Percentiles rank a stretch among this genome's conserved stretches.
These are phyloP conservation scores for Eragrostis curvula DNA, from an alignment of 176 grass and related monocot genomes.

Conservation along the genomic window DNA sequence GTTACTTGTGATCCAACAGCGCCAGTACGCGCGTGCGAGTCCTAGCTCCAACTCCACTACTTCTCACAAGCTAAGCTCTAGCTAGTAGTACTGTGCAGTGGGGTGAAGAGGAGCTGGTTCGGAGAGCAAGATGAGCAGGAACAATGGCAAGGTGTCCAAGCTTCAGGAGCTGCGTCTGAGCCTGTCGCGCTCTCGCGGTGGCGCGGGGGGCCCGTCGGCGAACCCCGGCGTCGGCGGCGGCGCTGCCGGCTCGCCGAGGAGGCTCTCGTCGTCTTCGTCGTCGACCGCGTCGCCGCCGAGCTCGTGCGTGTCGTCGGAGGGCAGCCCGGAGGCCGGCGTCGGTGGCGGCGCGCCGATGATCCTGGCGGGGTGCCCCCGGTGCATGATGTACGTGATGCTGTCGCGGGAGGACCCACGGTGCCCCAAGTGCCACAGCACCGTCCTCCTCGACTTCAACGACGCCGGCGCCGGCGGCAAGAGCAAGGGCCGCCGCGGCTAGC, in stretches of 20 bases:
- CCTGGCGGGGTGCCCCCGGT: conserved; percentile 85
- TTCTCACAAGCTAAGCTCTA: neutral
- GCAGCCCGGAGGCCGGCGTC: conserved; percentile 57
- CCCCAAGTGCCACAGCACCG: conserved; percentile 92
- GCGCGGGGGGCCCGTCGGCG: conserved; percentile 31
- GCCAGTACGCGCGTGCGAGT: conserved; percentile 2
- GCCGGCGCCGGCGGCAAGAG: conserved; percentile 32
- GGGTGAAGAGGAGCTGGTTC: neutral
- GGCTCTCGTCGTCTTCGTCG: conserved; percentile 59
- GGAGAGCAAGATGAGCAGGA: conserved; percentile 67
- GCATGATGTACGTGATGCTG: conserved; percentile 99
- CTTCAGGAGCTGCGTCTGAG: conserved; percentile 64
- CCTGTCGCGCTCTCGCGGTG: conserved; percentile 58
- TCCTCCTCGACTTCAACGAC: conserved; percentile 87
- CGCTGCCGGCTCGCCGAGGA: conserved; percentile 40
- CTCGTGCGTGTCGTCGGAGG: conserved; percentile 95
- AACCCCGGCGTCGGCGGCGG: neutral
- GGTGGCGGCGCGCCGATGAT: conserved; percentile 59
- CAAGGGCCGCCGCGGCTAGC: conserved; percentile 51
- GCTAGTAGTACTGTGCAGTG: neutral
- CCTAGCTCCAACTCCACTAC: neutral
- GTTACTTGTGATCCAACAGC: neutral
- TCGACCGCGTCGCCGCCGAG: conserved; percentile 71
- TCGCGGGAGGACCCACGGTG: conserved; percentile 91
- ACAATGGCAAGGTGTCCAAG: conserved; percentile 78